phyloP scores from a whole-genome alignment of 2,329 filamentous ascomycete species.

The Colletotrichum nymphaeae region DNA sequence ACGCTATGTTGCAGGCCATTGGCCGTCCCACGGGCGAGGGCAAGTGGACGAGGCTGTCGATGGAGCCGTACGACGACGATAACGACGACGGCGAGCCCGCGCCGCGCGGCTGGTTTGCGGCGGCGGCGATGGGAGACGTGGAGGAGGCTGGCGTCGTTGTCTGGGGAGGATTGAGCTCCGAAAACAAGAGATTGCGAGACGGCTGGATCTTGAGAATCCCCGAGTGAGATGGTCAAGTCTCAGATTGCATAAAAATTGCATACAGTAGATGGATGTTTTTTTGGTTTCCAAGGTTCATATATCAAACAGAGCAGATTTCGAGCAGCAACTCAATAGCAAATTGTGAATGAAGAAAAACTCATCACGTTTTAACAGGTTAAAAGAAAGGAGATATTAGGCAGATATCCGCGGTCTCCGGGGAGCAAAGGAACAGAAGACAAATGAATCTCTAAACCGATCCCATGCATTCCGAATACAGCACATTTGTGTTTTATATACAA shows the following conservation, averaged over 20 bases:
- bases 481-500: constrained; percentile 40
- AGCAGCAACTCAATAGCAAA: constrained; percentile 2
- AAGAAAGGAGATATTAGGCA: background rate
- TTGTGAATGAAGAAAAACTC: background rate
- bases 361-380: background rate
- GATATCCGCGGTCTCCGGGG: background rate
- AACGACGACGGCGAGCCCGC: constrained; percentile 59
- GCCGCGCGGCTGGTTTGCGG: constrained; percentile 68
- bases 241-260: background rate
- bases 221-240: constrained; percentile 10
- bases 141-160: constrained; percentile 70
- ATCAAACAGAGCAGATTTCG: background rate
- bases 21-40: constrained; percentile 67
- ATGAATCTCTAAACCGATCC: constrained; percentile 30
- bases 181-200: constrained; percentile 65
- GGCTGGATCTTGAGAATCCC: constrained; percentile 73
- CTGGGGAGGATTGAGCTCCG: constrained; percentile 68
- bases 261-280: too few relatives aligned
- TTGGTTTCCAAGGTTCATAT: background rate
- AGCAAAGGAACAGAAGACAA: background rate
- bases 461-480: constrained; percentile 39
- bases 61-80: constrained; percentile 61
- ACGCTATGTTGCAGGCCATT: constrained; percentile 65
- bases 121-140: constrained; percentile 66
- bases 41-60: constrained; percentile 64